Conservation (phyloP, 345 rosid genomes). For the Euphorbia pulcherrima region DNA sequence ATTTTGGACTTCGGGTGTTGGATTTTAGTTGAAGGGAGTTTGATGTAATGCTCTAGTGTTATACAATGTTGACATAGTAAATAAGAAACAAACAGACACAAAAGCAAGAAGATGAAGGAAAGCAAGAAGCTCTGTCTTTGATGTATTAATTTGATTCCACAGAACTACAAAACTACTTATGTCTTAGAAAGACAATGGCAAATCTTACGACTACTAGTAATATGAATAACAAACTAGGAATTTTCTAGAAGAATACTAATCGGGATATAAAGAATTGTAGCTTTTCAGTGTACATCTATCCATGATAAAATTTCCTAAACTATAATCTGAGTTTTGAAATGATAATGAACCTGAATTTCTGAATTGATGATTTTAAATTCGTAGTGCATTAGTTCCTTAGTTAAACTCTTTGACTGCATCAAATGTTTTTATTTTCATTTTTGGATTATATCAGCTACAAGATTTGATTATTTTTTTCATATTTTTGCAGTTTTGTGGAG, state of each 20-base stretch:
- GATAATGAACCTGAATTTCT: neutral
- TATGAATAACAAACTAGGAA: neutral
- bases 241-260: neutral
- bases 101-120: neutral
- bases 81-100: neutral
- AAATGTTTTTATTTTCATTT: neutral
- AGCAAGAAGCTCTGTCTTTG: neutral
- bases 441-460: neutral
- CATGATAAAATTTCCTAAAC: neutral
- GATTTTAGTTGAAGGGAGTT: no score
- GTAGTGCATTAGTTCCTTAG: neutral
- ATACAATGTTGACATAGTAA: neutral
- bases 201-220: neutral
- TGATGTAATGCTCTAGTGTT: neutral
- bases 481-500: conserved; percentile 77
- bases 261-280: neutral
- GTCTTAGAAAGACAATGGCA: neutral
- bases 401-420: neutral
- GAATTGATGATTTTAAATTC: neutral
- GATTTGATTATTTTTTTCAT: conserved; percentile 14
- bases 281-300: neutral
- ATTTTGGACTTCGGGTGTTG: neutral
- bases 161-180: neutral
- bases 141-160: neutral
- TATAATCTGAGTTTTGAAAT: neutral